Conservation (phyloP, 768 basidiomycete genomes). For the Tulasnella sp. region DNA sequence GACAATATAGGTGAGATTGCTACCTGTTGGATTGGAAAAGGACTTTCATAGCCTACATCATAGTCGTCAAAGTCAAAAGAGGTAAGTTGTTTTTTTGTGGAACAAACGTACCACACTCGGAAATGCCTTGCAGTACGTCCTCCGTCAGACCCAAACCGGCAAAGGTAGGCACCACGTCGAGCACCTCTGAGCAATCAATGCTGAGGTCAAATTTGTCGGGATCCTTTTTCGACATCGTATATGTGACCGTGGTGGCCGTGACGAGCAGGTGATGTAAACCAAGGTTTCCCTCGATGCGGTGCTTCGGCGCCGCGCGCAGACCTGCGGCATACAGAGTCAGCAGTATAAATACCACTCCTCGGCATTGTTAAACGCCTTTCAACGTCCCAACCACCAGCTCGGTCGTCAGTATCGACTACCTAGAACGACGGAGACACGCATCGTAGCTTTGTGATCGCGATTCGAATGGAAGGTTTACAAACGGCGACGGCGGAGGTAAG, state of each 20-base stretch:
- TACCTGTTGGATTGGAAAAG: slow-evolving; percentile 95
- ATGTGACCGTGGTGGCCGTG: neutral
- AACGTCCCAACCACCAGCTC: neutral
- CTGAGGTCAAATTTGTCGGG: slow-evolving; percentile 63
- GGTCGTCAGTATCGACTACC: neutral
- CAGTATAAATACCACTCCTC: too few relatives aligned
- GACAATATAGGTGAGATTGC: slow-evolving; percentile 94
- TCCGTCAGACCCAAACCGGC: slow-evolving; percentile 89
- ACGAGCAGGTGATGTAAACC: too few relatives aligned
- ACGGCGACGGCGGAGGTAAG: neutral
- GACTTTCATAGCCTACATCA: slow-evolving; percentile 84
- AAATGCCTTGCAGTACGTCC: slow-evolving; percentile 91
- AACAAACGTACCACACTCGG: slow-evolving; percentile 74
- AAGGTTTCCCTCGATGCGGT: too few relatives aligned
- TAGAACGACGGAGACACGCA: neutral
- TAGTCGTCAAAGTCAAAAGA: neutral
- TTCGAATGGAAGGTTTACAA: neutral
- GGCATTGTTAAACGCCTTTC: neutral
- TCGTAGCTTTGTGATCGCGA: neutral
- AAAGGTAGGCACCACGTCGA: slow-evolving; percentile 69
- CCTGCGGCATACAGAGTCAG: too few relatives aligned
- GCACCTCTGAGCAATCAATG: slow-evolving; percentile 89
- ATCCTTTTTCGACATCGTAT: neutral
- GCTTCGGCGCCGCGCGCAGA: too few relatives aligned
- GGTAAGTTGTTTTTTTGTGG: slow-evolving; percentile 7